A percentile compares a stretch with the other conserved stretches of the same genome.
These are phyloP conservation scores for Hanseniaspora guilliermondii DNA, from an alignment of 805 yeast species.

Conservation along the genomic window DNA sequence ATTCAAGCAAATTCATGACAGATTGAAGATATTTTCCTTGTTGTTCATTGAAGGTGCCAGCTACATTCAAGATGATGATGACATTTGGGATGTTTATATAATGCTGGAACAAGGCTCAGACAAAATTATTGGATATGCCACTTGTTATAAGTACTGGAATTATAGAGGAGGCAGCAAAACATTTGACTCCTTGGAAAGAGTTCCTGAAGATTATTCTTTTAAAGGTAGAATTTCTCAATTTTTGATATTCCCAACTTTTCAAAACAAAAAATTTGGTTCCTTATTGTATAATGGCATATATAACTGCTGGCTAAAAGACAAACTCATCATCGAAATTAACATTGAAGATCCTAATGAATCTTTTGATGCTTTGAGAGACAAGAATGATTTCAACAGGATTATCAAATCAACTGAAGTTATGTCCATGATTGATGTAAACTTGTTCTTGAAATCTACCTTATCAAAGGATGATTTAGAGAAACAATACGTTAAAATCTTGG, in stretches of 20 bases:
- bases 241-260: slow-evolving; percentile 72
- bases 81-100: slow-evolving; percentile 67
- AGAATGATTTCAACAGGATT: slow-evolving; percentile 47
- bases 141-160: slow-evolving; percentile 74
- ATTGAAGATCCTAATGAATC: slow-evolving; percentile 91
- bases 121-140: slow-evolving; percentile 63
- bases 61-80: slow-evolving; percentile 64
- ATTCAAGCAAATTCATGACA: slow-evolving; percentile 41
- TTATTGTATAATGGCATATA: slow-evolving; percentile 46
- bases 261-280: slow-evolving; percentile 60
- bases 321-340: slow-evolving; percentile 52
- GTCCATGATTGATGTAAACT: slow-evolving; percentile 17
- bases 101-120: slow-evolving; percentile 29
- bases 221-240: slow-evolving; percentile 82
- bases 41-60: slow-evolving; percentile 91
- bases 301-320: slow-evolving; percentile 43
- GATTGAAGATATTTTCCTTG: slow-evolving; percentile 69
- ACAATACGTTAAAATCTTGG: slow-evolving; percentile 30
- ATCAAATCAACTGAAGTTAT: background rate
- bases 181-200: slow-evolving; percentile 34
- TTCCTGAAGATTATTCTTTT: slow-evolving; percentile 22
- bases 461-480: slow-evolving; percentile 13
- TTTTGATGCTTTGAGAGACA: slow-evolving; percentile 82
- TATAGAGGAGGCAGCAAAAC: slow-evolving; percentile 40
- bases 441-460: slow-evolving; percentile 16